phyloP scores from a whole-genome alignment of 140 eudicot species.

The Stevia rebaudiana region DNA sequence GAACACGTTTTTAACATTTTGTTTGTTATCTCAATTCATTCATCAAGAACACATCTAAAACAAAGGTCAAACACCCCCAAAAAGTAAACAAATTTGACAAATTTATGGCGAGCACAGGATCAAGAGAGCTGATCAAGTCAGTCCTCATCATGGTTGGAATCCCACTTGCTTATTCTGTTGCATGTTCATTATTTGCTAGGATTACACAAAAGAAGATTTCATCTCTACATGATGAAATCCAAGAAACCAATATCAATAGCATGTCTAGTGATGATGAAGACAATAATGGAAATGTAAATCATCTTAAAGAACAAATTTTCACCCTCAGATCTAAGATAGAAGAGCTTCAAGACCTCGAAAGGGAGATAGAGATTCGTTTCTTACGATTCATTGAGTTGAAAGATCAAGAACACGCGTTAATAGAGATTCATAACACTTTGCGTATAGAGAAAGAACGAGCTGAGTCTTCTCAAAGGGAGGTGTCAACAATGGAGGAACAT shows the following conservation, averaged over 20 bases:
- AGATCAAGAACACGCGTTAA: constrained; percentile 43
- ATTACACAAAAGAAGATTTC: constrained; percentile 24
- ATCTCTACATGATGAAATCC: constrained; percentile 8
- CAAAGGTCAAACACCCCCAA: constrained; percentile 1
- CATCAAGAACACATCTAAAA: neutral
- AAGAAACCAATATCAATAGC: constrained; percentile 11
- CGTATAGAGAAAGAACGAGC: constrained; percentile 41
- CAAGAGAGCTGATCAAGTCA: constrained; percentile 46
- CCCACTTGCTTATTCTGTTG: constrained; percentile 47
- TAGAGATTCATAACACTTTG: constrained; percentile 37
- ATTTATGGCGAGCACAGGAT: constrained; percentile 35
- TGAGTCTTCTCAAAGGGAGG: constrained; percentile 47
- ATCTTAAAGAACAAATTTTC: constrained; percentile 30
- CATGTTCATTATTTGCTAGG: constrained; percentile 35
- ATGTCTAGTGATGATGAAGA: neutral
- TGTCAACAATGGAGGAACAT: constrained; percentile 34
- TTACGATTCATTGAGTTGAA: constrained; percentile 37
- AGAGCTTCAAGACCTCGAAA: constrained; percentile 45
- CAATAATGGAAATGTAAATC: neutral
- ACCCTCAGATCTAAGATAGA: constrained; percentile 30
- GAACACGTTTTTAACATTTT: constrained; percentile 5
- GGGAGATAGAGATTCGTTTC: constrained; percentile 35
- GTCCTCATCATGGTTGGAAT: constrained; percentile 51
- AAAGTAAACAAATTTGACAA: neutral
- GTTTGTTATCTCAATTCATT: constrained; percentile 1